Evolutionary conservation across 2,329 filamentous ascomycete species (phyloP).

Genomic region (Beauveria sp.): DNA sequence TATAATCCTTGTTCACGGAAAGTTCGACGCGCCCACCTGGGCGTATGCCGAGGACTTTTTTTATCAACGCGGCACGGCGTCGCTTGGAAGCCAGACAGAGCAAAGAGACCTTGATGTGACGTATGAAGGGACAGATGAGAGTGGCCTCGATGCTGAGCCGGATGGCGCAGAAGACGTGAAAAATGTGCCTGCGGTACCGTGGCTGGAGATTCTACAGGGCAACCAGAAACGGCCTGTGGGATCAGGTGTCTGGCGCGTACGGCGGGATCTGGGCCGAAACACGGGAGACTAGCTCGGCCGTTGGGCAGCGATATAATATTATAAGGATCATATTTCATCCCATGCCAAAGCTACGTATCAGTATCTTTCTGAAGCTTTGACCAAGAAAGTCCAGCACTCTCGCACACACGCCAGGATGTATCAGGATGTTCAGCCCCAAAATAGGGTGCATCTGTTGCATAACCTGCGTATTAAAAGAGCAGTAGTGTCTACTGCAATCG

Average conservation of each 20-base stretch:
- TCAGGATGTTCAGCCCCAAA: too few relatives aligned
- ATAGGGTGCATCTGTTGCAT: too few relatives aligned
- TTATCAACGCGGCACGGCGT: conserved; percentile 22
- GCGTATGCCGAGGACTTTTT: conserved; percentile 59
- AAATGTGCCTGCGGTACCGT: conserved; percentile 36
- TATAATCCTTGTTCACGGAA: conserved; percentile 59
- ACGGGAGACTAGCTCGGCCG: conserved; percentile 16
- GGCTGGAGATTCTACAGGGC: conserved; percentile 51
- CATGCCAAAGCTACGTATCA: neutral
- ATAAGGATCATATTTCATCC: neutral
- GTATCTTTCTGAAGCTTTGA: neutral
- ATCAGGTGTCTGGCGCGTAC: conserved; percentile 55
- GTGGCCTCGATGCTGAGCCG: conserved; percentile 21
- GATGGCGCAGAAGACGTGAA: conserved; percentile 16
- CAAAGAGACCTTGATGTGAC: conserved; percentile 15
- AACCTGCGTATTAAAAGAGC: too few relatives aligned
- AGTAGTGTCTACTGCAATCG: too few relatives aligned
- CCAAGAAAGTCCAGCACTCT: too few relatives aligned
- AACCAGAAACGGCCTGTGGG: conserved; percentile 49
- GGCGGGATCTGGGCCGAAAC: conserved; percentile 50
- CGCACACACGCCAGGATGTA: too few relatives aligned
- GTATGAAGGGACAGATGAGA: conserved; percentile 21
- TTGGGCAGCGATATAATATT: neutral
- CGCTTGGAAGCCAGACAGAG: neutral
- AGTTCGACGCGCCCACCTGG: conserved; percentile 62